Evolutionary conservation across 176 grass and related monocot genomes (phyloP).

Genomic region (Musa troglodytarum): DNA sequence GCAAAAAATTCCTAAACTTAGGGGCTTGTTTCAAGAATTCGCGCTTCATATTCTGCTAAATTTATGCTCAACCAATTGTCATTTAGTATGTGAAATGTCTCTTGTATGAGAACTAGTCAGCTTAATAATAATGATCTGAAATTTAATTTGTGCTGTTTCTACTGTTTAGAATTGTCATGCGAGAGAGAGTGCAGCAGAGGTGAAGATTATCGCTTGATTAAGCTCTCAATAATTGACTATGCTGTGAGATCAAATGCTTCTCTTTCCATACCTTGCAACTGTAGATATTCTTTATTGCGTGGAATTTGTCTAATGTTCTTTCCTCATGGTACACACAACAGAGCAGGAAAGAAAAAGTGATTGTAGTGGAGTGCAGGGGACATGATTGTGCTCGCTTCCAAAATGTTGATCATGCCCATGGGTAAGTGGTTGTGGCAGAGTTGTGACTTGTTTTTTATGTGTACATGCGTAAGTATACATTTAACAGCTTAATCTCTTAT

Average conservation of each 20-base stretch:
- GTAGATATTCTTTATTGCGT: neutral
- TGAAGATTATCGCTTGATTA: constrained; percentile 92
- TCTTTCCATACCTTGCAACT: neutral
- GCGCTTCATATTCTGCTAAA: neutral
- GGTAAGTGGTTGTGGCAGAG: constrained; percentile 26
- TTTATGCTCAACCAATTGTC: neutral
- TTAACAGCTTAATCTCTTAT: neutral
- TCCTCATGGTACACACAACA: constrained; percentile 17
- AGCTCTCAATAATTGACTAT: constrained; percentile 85
- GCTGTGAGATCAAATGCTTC: constrained; percentile 32
- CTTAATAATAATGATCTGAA: neutral
- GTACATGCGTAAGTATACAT: too few relatives aligned
- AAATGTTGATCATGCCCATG: constrained; percentile 76
- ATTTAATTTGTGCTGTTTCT: constrained; percentile 7
- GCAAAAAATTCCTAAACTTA: too few relatives aligned
- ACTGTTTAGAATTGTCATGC: constrained; percentile 64
- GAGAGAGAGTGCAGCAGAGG: constrained; percentile 94
- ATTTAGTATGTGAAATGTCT: neutral
- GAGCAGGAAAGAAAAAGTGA: constrained; percentile 65
- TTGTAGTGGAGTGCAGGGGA: constrained; percentile 87
- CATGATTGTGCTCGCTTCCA: constrained; percentile 91
- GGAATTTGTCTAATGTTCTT: neutral
- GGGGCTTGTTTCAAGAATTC: too few relatives aligned
- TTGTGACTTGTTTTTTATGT: neutral
- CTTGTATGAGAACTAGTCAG: neutral